These are phyloP conservation scores for Globisporangium heterothallicum DNA, from an alignment of 352 stramenopile genomes.

Conservation along the genomic window DNA sequence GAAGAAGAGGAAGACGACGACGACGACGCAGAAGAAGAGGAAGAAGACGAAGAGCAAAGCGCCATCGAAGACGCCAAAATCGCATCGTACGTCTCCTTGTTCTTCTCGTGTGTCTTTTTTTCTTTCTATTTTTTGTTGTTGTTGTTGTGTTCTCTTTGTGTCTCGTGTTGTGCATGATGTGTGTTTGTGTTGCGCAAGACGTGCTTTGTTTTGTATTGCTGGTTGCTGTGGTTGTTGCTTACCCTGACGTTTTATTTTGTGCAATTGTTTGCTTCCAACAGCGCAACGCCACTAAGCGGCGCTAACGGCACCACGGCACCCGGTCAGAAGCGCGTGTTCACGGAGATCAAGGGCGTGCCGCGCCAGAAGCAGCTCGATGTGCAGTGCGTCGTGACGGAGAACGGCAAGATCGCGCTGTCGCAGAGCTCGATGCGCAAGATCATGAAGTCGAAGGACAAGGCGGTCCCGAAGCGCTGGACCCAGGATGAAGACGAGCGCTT, in stretches of 20 bases:
- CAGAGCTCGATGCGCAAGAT: conserved; percentile 56
- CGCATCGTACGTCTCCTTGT: not conserved
- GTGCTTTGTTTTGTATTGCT: not conserved
- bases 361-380: conserved; percentile 81
- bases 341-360: conserved; percentile 79
- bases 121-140: not conserved
- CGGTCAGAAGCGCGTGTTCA: conserved; percentile 74
- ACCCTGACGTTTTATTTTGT: not conserved
- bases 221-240: too few species aligned
- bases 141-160: not conserved
- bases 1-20: conserved; percentile 12
- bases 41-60: conserved; percentile 14
- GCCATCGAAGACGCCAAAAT: conserved; percentile 16
- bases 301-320: not conserved
- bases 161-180: not conserved
- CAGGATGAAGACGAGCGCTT: conserved; percentile 77
- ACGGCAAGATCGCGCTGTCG: conserved; percentile 36
- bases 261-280: not conserved
- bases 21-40: conserved; percentile 7
- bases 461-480: conserved; percentile 76
- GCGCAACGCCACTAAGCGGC: conserved; percentile 1
- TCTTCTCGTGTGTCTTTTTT: not conserved
- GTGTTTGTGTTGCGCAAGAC: not conserved
- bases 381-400: conserved; percentile 31
- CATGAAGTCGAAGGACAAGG: conserved; percentile 83